phyloP scores from a whole-genome alignment of 139 green algal species.

The Asterochloris erici region DNA sequence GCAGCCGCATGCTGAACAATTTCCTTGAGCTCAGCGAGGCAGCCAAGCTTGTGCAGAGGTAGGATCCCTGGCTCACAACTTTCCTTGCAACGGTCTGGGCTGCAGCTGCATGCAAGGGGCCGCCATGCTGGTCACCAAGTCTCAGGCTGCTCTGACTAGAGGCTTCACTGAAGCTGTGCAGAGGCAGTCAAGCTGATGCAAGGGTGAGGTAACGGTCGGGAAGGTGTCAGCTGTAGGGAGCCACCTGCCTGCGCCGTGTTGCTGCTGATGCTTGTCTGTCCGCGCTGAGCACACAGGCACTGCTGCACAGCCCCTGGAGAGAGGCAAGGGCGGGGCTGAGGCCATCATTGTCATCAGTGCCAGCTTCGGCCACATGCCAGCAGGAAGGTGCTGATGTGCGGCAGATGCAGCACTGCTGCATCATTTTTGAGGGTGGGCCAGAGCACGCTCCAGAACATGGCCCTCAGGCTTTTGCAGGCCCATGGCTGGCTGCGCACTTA shows the following conservation, averaged over 20 bases:
- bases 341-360: no score
- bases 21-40: constrained; percentile 74
- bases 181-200: background rate
- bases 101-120: background rate
- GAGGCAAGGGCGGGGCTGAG: no score
- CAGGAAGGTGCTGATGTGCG: no score
- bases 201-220: background rate
- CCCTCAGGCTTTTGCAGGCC: no score
- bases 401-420: no score
- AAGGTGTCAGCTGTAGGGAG: background rate
- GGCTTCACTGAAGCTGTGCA: background rate
- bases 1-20: constrained; percentile 43
- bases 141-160: background rate
- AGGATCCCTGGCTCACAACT: background rate
- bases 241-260: background rate
- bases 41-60: constrained; percentile 34
- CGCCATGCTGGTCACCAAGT: background rate
- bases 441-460: no score
- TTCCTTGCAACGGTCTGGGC: background rate
- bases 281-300: no score
- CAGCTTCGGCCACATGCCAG: no score
- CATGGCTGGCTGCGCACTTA: no score
- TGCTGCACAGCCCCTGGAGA: no score
- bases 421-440: no score
- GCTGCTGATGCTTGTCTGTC: background rate